Conservation (phyloP, 2,329 filamentous ascomycete species). For the Fusarium equiseti region DNA sequence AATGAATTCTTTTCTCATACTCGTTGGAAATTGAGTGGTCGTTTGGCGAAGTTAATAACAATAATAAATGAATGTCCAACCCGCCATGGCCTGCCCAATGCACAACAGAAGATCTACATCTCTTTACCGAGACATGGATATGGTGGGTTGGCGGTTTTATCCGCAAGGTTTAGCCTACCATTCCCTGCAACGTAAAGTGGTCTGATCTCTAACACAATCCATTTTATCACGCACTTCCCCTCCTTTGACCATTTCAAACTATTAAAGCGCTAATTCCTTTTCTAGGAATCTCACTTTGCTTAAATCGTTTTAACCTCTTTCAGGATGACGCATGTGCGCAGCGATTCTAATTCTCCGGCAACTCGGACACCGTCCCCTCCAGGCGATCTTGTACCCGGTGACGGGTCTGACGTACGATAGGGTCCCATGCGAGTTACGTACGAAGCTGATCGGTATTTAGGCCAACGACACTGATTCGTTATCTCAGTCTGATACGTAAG, state of each 20-base stretch:
- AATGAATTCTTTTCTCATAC: too few species aligned
- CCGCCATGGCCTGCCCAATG: too few species aligned
- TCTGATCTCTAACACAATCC: neutral
- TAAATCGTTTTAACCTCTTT: too few species aligned
- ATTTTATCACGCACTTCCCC: neutral
- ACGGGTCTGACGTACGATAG: neutral
- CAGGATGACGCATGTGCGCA: neutral
- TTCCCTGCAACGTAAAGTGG: neutral
- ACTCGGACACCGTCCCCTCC: neutral
- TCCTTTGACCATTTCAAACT: neutral
- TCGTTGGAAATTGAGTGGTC: too few species aligned
- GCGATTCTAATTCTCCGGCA: neutral
- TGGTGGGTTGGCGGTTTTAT: neutral
- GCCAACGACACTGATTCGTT: neutral
- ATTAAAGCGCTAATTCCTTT: neutral
- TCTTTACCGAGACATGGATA: too few species aligned
- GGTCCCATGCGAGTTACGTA: fast-evolving
- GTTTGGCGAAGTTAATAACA: too few species aligned
- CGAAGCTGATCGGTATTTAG: neutral
- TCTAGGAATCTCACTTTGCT: neutral
- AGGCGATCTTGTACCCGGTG: neutral
- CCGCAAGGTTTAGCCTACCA: neutral
- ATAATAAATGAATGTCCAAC: too few species aligned
- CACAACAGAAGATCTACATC: too few species aligned
- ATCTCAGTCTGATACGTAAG: slow-evolving; percentile 1